Percentiles rank a stretch among this genome's conserved stretches.
phyloP scores from a whole-genome alignment of 495 filamentous ascomycete species.

The Tuber umbilicatum region DNA sequence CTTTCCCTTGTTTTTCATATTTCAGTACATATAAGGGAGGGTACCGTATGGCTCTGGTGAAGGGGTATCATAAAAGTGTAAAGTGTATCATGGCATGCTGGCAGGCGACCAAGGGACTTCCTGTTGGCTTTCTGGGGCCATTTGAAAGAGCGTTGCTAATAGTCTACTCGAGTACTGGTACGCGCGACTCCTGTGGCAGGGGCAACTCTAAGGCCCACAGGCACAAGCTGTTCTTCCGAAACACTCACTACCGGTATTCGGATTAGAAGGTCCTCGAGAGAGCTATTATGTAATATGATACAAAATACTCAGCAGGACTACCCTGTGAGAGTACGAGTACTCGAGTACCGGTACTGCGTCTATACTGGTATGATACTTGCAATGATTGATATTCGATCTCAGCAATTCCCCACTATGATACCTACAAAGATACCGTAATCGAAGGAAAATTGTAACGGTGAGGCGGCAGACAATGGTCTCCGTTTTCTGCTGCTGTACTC shows the following conservation, averaged over 20 bases:
- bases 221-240: neutral
- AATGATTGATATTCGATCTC: no score
- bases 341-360: no score
- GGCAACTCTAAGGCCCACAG: neutral
- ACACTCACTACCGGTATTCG: neutral
- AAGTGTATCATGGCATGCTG: no score
- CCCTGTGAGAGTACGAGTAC: no score
- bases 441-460: neutral
- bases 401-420: neutral
- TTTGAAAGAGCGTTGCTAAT: neutral
- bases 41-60: neutral
- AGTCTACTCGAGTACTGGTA: neutral
- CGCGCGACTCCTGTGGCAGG: neutral
- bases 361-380: no score
- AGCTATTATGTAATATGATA: neutral
- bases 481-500: neutral
- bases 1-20: neutral
- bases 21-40: neutral
- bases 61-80: neutral
- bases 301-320: no score
- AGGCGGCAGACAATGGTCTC: neutral
- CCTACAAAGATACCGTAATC: neutral
- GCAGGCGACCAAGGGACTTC: neutral
- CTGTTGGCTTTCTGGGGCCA: neutral
- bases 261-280: neutral